Evolutionary conservation across 768 basidiomycete genomes (phyloP), one percentile per base, ranked within the genome.

Genomic region (Fomitopsis pulvina): DNA sequence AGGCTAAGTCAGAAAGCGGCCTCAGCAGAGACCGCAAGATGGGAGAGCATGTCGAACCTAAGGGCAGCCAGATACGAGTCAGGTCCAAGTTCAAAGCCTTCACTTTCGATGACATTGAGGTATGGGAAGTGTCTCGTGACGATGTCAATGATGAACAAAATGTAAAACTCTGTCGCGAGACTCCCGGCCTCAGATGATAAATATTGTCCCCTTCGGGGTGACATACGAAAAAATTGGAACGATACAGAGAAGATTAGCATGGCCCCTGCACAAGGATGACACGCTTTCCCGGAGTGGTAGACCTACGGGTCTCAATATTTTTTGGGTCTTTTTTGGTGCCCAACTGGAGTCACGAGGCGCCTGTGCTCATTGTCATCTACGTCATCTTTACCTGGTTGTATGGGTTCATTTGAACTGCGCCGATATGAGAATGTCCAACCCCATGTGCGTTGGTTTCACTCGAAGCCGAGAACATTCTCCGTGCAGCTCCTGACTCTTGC

Each of bases 201-300:
- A 7, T 16, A 18, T 5, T 37, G 82, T 83, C 82, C 84, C 83
- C 83, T 86, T 85, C 82, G 83, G 83, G 83, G 87, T 85, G 85
- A 83, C 87, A 87, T 85, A 89, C 82, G 85, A 86, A 87, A 92
- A 92, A 90, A 87, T 92, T 92, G 91, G 88, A 93, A 92, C 90
- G 87, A 93, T 94, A 93, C 92, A 92, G 92, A 95, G 92, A 94
- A 94, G 92, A 93, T 95, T 93, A 94, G 92, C 92, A 95, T 95
- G 89, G 93, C 92, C 92, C 93, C 92, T 95, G 92, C 93, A 95
- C 92, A 96, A 95, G 93, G 92, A 95, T 94, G 92, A 93, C 92
- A 94, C 89, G 87, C 87, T 90, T 87, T 86, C 79, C 83, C 85
- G 84, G 86, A 87, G 85, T 87, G 85, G 85, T 85, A 85, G 66